Evolutionary conservation across 352 stramenopile genomes (phyloP).

Genomic region (Globisporangium megalacanthum): DNA sequence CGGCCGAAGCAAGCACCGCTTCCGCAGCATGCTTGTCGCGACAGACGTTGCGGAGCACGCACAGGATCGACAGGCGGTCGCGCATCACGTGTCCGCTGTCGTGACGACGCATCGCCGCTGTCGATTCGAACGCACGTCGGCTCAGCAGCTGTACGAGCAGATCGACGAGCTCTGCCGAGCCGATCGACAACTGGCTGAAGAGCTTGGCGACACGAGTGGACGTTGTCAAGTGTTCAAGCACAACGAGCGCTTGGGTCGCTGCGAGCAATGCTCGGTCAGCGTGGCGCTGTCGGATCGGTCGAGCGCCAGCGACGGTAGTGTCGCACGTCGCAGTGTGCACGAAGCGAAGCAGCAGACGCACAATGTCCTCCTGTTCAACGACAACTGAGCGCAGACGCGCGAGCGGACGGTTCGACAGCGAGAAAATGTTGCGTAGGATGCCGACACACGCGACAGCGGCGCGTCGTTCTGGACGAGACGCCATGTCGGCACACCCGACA

Average conservation of each 20-base stretch:
- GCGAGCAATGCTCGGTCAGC: not conserved
- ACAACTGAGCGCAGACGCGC: not conserved
- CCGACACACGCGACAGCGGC: not conserved
- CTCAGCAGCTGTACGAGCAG: too few relatives aligned
- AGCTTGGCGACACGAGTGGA: not conserved
- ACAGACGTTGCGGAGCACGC: too few relatives aligned
- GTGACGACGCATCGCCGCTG: too few relatives aligned
- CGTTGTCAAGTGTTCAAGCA: not conserved
- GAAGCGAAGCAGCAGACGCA: not conserved
- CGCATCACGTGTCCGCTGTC: too few relatives aligned
- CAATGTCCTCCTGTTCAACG: not conserved
- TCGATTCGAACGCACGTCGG: too few relatives aligned
- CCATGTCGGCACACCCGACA: not conserved
- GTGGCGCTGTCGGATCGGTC: too few relatives aligned
- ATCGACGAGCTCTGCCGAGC: too few relatives aligned
- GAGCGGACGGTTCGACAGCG: not conserved
- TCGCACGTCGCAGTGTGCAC: not conserved
- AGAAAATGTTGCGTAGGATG: not conserved
- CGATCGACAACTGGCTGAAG: too few relatives aligned
- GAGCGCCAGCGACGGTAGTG: not conserved
- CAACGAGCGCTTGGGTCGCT: not conserved
- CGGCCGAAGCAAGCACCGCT: not conserved
- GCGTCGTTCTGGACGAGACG: not conserved
- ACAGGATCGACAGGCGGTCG: too few relatives aligned
- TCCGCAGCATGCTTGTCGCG: too few relatives aligned